phyloP scores from a whole-genome alignment of 139 green algal species.

The Gonium pectorale region DNA sequence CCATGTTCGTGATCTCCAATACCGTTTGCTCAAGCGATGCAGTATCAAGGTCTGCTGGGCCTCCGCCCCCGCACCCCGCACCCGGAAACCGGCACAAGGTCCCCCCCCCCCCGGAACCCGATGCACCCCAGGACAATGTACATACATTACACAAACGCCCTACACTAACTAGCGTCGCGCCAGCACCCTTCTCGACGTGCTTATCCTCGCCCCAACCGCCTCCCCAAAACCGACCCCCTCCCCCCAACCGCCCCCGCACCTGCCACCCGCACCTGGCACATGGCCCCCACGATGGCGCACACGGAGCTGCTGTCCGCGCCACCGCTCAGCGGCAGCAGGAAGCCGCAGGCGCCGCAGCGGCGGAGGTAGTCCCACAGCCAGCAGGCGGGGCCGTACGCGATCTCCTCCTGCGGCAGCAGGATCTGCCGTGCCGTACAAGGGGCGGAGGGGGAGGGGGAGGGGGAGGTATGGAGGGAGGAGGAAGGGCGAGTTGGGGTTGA shows the following conservation, averaged over 20 bases:
- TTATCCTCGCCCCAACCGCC: background rate
- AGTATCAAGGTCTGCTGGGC: no score
- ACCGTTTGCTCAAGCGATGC: no score
- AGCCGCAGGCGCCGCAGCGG: constrained; percentile 87
- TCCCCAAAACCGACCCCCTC: no score
- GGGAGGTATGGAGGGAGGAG: background rate
- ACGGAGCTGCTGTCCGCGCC: constrained; percentile 53
- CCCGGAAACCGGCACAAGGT: no score
- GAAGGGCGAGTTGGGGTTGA: background rate
- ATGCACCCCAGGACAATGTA: no score
- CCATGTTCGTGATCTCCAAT: no score
- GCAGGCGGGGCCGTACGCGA: constrained; percentile 92
- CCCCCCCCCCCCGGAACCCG: no score
- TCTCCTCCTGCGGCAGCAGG: constrained; percentile 89
- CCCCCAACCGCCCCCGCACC: background rate
- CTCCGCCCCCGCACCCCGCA: no score
- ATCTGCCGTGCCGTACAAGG: no score
- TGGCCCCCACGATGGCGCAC: constrained; percentile 94
- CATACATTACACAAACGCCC: no score
- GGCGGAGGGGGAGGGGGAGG: background rate
- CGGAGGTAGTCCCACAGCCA: constrained; percentile 98
- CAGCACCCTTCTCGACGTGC: no score
- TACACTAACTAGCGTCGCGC: no score
- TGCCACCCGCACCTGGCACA: constrained; percentile 88
- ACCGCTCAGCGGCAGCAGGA: constrained; percentile 90